Base-by-base conservation (phyloP, 1,139 yeast species). In the Candida freyschussii region DNA sequence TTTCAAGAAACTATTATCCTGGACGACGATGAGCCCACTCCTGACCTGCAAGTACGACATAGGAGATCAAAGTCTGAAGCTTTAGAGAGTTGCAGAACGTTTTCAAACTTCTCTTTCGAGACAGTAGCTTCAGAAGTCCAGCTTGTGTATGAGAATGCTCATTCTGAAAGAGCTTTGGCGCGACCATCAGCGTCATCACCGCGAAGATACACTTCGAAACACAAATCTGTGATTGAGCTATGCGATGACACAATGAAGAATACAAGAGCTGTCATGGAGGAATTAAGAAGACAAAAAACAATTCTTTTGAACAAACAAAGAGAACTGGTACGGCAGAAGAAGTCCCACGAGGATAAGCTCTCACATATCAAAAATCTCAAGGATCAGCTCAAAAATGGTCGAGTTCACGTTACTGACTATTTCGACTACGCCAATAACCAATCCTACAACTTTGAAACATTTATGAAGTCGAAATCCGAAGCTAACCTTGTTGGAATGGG, bases 1-100 rank as follows among this genome's bases (percentile, higher is more conserved):
- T 57, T 62, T 12, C 65, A 66, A 2, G 76, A 70, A 43, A 72
- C 67, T 3, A 72, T 70, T 18, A 25, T 47, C 6, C 12, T 50
- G n/a, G 55, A 46, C 23, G 48, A 48, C 20, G 46, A 43, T 8
- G 44, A 41, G 1, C 8, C 8, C 12, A 8, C 30, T 30, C 21
- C 23, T 23, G 21, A 18, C 17, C 7, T 26, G 14, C n/a, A n/a
- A n/a, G n/a, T n/a, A n/a, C 22, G 30, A 17, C 34, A 33, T 16
- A 28, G 14, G 17, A 29, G 36, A 24, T 17, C 34, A 4, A 31
- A 22, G 17, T 30, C 36, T 3, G 38, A 37, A 6, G 34, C 26
- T 10, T 27, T 27, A 2, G 11, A n/a, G 4, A 22, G 37, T 8
- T 14, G 30, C 1, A 36, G 47, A 21, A 32, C 28, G 2, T 13